Base-by-base conservation (phyloP, 1,284 basidiomycete genomes). In the Pascua sp. region DNA sequence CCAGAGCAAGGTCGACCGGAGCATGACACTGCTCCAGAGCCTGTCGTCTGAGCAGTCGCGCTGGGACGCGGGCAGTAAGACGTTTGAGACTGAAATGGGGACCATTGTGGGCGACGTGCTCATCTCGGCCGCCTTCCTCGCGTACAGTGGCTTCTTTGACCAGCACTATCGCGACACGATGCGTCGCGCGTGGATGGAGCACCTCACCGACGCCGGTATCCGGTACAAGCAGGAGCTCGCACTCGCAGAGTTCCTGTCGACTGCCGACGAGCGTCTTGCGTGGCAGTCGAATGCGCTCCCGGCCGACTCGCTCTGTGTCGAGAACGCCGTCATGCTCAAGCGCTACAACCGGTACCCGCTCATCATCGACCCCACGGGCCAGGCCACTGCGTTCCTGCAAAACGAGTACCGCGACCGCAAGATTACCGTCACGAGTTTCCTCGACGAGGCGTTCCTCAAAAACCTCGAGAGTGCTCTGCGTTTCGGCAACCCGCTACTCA, bases 281-380 rank as follows among this genome's bases (percentile, higher is more conserved):
- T 99, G 95, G 96, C 92, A 95, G 76, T 89, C 91, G 16, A 93
- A 93, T 69, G 89, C 91, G 1, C 81, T 99, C 12, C 96, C 96
- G 1, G 87, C 91, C 9, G 95, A 99, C 77, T 94, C 90, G 62
- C 82, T 98, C 40, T 97, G 93, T 68, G 92, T 90, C 1, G 96
- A 98, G 78, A 99, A 99, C 72, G 96, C 96, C 11, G 95, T 98
- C 79, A 98, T 96, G 90, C 85, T 99, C 73, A 94, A 96, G 74
- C 87, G 92, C 47, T 98, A 95, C 84, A 93, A 93, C 72, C 90
- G 96, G 15, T 98, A 98, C 75, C 97, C 96, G 3, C 84, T 99
- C 53, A 91, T 99, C 65, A 93, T 99, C 69, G 96, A 99, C 74
- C 96, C 96, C 1, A 98, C 95, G 0, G 96, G 96, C n/a, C 96